Conservation (phyloP, 208 protist genomes). For the Herpetomonas samuelpessoai region DNA sequence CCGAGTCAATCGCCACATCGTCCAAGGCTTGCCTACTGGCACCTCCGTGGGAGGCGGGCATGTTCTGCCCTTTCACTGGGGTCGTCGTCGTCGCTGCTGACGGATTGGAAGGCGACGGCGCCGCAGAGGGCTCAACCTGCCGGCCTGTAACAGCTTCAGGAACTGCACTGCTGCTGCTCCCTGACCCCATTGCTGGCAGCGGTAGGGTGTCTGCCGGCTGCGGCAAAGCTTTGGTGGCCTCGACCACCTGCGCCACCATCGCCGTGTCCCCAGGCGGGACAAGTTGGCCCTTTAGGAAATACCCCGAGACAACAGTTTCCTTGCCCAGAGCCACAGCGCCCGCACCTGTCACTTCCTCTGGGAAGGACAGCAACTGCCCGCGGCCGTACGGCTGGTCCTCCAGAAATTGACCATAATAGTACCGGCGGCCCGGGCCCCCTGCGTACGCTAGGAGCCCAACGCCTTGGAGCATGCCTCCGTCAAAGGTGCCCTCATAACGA, state of each 20-base stretch:
- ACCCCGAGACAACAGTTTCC: conserved; percentile 18
- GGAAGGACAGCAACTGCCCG: conserved; percentile 10
- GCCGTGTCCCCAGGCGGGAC: conserved; percentile 19
- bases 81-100: not conserved
- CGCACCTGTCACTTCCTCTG: not conserved
- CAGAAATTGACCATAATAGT: conserved; percentile 56
- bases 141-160: no score
- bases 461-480: conserved; percentile 44
- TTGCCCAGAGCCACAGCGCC: conserved; percentile 4
- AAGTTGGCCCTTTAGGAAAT: conserved; percentile 31
- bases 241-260: conserved; percentile 15
- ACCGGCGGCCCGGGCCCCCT: conserved; percentile 20
- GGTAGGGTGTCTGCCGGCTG: conserved; percentile 6
- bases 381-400: conserved; percentile 56
- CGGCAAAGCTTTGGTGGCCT: conserved; percentile 16
- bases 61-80: no score
- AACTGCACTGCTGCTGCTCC: no score
- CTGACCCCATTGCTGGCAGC: not conserved
- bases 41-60: not conserved
- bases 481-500: conserved; percentile 49
- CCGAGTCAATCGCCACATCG: no score
- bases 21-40: no score
- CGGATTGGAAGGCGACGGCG: no score
- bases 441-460: conserved; percentile 37
- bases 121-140: not conserved